Conservation (phyloP, 768 basidiomycete species). For the Mycena galopus region DNA sequence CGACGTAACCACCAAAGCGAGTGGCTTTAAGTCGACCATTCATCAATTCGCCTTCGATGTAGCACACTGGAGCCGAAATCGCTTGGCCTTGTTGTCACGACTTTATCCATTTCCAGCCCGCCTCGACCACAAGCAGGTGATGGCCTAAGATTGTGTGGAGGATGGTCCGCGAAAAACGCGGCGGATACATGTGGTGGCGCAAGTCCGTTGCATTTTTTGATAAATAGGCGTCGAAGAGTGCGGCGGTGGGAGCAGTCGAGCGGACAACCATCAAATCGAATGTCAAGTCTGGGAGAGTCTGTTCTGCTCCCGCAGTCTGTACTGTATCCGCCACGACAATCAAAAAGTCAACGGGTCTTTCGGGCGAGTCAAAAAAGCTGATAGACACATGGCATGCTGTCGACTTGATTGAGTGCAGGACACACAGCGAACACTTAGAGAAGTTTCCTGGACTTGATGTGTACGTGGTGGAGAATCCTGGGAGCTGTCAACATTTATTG, state of each 20-base stretch:
- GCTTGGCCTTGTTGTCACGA: neutral
- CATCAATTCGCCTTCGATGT: neutral
- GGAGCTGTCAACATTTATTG: no score
- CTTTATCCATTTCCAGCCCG: conserved; percentile 3
- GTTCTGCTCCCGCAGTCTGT: neutral
- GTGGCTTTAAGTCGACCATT: neutral
- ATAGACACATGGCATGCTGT: neutral
- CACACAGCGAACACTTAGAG: no score
- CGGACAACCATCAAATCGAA: conserved; percentile 21
- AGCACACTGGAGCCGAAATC: neutral
- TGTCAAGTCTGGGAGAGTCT: neutral
- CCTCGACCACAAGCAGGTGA: neutral
- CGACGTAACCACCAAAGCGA: neutral
- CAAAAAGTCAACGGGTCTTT: neutral
- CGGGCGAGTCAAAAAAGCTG: neutral
- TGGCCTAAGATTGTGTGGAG: neutral
- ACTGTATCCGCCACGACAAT: neutral
- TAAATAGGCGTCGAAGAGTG: neutral
- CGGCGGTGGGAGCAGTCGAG: conserved; percentile 10
- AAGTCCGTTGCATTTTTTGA: neutral
- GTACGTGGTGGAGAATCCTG: no score
- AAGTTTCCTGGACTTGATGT: no score
- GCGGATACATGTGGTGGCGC: conserved; percentile 10
- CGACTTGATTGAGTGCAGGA: no score
- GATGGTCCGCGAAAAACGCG: neutral